Conservation (phyloP, 306 rosid species). For the Geum urbanum region DNA sequence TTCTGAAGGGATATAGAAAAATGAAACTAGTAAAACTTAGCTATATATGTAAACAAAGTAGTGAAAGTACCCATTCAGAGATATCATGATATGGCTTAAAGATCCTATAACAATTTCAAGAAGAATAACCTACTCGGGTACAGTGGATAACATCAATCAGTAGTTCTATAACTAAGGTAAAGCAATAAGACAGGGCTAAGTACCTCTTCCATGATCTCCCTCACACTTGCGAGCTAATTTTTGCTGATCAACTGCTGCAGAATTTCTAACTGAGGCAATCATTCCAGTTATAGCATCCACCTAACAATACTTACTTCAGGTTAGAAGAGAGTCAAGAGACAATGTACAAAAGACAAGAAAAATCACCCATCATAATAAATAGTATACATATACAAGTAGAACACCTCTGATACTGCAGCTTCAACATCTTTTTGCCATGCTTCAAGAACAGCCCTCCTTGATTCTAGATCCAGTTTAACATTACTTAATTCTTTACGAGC, state of each 20-base stretch:
- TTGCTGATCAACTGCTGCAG: slow-evolving; percentile 43
- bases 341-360: background rate
- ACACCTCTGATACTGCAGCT: slow-evolving; percentile 61
- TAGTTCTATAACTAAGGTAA: background rate
- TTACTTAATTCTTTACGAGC: slow-evolving; percentile 42
- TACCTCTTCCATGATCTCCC: slow-evolving; percentile 64
- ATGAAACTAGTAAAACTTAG: background rate
- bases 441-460: slow-evolving; percentile 54
- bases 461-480: slow-evolving; percentile 53
- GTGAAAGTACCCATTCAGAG: background rate
- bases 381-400: slow-evolving; percentile 4
- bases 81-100: background rate
- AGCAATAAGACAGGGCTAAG: background rate
- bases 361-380: background rate
- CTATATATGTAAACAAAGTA: background rate
- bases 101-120: background rate
- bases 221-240: slow-evolving; percentile 37
- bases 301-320: slow-evolving; percentile 35
- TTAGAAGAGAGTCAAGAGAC: background rate
- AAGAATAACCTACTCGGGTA: background rate
- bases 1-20: background rate
- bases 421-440: slow-evolving; percentile 56
- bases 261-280: slow-evolving; percentile 41
- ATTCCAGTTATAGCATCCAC: slow-evolving; percentile 47
- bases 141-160: background rate